Percentiles rank a stretch among this genome's conserved stretches.
Evolutionary conservation across 75 land plant genomes (phyloP).

Genomic region (Sequoia sempervirens): DNA sequence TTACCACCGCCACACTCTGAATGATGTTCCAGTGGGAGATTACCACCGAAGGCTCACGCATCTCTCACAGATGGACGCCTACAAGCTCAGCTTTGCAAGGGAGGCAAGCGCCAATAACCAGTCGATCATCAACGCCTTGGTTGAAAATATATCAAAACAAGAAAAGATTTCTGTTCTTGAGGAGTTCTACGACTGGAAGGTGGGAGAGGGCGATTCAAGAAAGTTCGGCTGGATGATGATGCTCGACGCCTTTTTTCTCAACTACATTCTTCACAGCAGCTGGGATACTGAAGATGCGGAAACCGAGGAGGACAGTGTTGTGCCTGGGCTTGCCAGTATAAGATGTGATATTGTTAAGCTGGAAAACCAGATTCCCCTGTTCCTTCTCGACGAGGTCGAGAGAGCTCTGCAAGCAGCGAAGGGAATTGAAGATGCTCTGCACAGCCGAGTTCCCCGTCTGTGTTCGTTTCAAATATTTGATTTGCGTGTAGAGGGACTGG

Average conservation of each 20-base stretch:
- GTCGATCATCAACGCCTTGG: not conserved
- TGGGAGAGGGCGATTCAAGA: not conserved
- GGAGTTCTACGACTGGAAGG: conserved; percentile 1
- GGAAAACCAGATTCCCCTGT: not conserved
- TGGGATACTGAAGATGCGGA: not conserved
- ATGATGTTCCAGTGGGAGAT: not conserved
- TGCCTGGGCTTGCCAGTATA: not conserved
- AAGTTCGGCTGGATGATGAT: conserved; percentile 4
- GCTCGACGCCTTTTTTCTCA: not conserved
- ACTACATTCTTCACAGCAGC: not conserved
- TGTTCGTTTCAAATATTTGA: not conserved
- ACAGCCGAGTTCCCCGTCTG: not conserved
- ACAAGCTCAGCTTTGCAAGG: not conserved
- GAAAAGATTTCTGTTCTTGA: not conserved
- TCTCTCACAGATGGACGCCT: not conserved
- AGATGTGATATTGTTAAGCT: not conserved
- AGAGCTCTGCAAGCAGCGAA: not conserved
- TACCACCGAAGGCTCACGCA: not conserved
- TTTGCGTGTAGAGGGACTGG: not conserved
- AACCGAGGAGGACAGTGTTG: too few species aligned
- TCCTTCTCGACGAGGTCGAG: not conserved
- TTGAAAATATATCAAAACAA: not conserved
- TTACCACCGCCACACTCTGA: not conserved
- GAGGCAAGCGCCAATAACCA: not conserved
- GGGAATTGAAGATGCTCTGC: not conserved